These are phyloP conservation scores for Cucumis sativus DNA, from an alignment of 306 rosid species.

Conservation along the genomic window Cucumber_9930_V3 NC_026658.2:1595001-1595500, in stretches of 20 bases:
- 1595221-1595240: slow-evolving; percentile 20
- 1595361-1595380: slow-evolving; percentile 73
- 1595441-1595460: slow-evolving; percentile 83
- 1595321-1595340: slow-evolving; percentile 98
- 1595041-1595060: not conserved
- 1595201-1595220: slow-evolving; percentile 61
- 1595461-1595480: slow-evolving; percentile 72
- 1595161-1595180: slow-evolving; percentile 2
- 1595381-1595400: slow-evolving; percentile 87
- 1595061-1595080: not conserved
- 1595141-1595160: not conserved
- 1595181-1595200: slow-evolving; percentile 35
- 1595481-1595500: slow-evolving; percentile 86
- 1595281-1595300: slow-evolving; percentile 6
- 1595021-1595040: not conserved
- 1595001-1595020: not conserved
- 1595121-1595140: not conserved
- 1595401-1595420: slow-evolving; percentile 82
- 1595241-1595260: slow-evolving; percentile 11
- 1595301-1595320: slow-evolving; percentile 45
- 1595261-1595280: slow-evolving; percentile 9
- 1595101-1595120: not conserved
- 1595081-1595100: not conserved
- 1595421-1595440: slow-evolving; percentile 90
- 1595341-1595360: slow-evolving; percentile 86